Percentiles rank a stretch among this genome's conserved stretches.
Evolutionary conservation across 768 basidiomycete species (phyloP).

Genomic region (Pulveroboletus ravenelii): DNA sequence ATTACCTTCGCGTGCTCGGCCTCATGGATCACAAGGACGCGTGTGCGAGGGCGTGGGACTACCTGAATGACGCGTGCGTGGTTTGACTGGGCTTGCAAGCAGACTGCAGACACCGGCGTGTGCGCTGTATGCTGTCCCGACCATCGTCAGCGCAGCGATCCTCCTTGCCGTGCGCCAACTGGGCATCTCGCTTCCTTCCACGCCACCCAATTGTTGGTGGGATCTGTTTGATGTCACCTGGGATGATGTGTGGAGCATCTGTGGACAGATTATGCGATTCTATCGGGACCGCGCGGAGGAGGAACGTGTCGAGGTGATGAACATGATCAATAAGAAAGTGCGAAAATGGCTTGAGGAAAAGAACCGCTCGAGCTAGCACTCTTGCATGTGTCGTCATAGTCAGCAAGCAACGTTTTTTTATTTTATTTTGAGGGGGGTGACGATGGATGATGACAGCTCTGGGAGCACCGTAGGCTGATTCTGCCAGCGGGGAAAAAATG

Average conservation of each 20-base stretch:
- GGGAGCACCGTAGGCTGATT: too few species aligned
- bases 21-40: slow-evolving; percentile 67
- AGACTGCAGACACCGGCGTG: slow-evolving; percentile 94
- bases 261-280: slow-evolving; percentile 79
- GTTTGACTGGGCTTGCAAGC: neutral
- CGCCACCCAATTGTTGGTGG: slow-evolving; percentile 81
- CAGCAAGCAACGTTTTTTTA: neutral
- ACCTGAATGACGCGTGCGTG: slow-evolving; percentile 91
- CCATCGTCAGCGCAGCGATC: slow-evolving; percentile 87
- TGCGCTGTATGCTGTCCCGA: slow-evolving; percentile 81
- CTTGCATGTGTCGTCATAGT: neutral
- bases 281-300: slow-evolving; percentile 52
- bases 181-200: slow-evolving; percentile 68
- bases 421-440: too few species aligned
- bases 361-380: slow-evolving; percentile 7
- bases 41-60: slow-evolving; percentile 85
- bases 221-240: slow-evolving; percentile 87
- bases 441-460: too few species aligned
- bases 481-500: neutral
- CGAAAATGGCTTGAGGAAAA: slow-evolving; percentile 75
- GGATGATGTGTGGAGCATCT: slow-evolving; percentile 85
- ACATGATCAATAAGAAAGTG: slow-evolving; percentile 69
- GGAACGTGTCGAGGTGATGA: slow-evolving; percentile 46
- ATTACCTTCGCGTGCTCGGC: slow-evolving; percentile 89
- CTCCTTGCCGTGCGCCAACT: slow-evolving; percentile 71